Conservation (phyloP, 2,329 filamentous ascomycete genomes). For the Cordyceps militaris region DNA sequence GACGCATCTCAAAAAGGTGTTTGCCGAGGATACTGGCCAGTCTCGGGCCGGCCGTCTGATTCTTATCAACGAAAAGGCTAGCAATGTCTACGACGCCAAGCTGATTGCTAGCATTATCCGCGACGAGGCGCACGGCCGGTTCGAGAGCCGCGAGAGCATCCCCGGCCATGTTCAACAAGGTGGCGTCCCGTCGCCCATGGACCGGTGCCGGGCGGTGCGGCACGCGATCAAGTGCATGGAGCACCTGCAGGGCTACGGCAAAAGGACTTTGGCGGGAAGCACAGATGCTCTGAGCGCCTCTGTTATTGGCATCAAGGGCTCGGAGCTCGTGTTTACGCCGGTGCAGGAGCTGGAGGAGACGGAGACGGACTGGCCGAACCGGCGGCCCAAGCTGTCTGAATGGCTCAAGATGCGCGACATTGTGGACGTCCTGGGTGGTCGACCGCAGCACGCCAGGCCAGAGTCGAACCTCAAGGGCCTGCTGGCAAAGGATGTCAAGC, state of each 20-base stretch:
- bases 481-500: constrained; percentile 54
- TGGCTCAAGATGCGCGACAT: constrained; percentile 76
- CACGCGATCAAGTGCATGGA: constrained; percentile 92
- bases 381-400: constrained; percentile 75
- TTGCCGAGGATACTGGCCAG: constrained; percentile 77
- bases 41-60: constrained; percentile 88
- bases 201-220: constrained; percentile 83
- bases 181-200: constrained; percentile 89
- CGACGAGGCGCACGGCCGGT: constrained; percentile 83
- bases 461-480: constrained; percentile 44
- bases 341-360: constrained; percentile 74
- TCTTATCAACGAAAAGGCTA: constrained; percentile 93
- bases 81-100: constrained; percentile 82
- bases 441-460: constrained; percentile 47
- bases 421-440: constrained; percentile 77
- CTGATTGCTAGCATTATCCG: constrained; percentile 94
- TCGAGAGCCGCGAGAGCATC: constrained; percentile 86
- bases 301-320: constrained; percentile 90
- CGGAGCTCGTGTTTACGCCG: constrained; percentile 77
- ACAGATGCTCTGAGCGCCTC: constrained; percentile 62
- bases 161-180: constrained; percentile 94
- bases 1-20: constrained; percentile 77
- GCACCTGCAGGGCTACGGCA: constrained; percentile 74
- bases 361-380: constrained; percentile 89
- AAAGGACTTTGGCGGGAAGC: constrained; percentile 33